These are phyloP conservation scores for Gracilaria caudata DNA, from an alignment of 23 red algal species.

Conservation along the genomic window DNA sequence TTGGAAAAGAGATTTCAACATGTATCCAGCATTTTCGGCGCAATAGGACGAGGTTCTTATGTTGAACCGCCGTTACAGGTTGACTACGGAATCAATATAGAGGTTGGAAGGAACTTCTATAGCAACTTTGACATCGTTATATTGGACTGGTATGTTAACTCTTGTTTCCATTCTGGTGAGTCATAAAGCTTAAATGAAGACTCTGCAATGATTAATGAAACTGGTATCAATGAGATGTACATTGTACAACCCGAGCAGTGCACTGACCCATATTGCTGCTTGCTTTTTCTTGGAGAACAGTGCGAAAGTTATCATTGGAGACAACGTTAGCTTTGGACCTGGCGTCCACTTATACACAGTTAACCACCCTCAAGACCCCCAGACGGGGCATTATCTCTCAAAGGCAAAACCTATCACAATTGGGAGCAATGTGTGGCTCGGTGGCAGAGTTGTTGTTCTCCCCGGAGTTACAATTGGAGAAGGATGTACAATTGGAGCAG, in stretches of 20 bases:
- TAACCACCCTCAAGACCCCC: slow-evolving; percentile 51
- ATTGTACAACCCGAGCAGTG: neutral
- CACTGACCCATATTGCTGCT: neutral
- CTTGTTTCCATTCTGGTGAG: neutral
- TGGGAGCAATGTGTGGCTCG: slow-evolving; percentile 69
- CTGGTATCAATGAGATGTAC: neutral
- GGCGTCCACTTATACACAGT: slow-evolving; percentile 72
- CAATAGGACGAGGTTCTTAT: neutral
- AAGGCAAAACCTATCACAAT: slow-evolving; percentile 49
- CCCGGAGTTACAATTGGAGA: slow-evolving; percentile 55
- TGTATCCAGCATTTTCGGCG: neutral
- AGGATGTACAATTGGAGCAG: slow-evolving; percentile 61
- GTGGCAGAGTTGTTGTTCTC: slow-evolving; percentile 47
- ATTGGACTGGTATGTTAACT: slow-evolving; percentile 1
- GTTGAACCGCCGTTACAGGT: slow-evolving; percentile 31
- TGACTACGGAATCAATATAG: slow-evolving; percentile 56
- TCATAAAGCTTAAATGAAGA: neutral
- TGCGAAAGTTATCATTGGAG: slow-evolving; percentile 56
- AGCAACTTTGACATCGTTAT: slow-evolving; percentile 40
- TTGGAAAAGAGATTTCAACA: neutral
- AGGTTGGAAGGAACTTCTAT: slow-evolving; percentile 52
- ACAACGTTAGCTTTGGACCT: slow-evolving; percentile 52
- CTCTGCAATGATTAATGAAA: neutral
- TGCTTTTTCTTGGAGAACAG: neutral
- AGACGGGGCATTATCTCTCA: slow-evolving; percentile 26